These are phyloP conservation scores for Lactarius sanguifluus DNA, from an alignment of 768 basidiomycete genomes.

Conservation along the genomic window DNA sequence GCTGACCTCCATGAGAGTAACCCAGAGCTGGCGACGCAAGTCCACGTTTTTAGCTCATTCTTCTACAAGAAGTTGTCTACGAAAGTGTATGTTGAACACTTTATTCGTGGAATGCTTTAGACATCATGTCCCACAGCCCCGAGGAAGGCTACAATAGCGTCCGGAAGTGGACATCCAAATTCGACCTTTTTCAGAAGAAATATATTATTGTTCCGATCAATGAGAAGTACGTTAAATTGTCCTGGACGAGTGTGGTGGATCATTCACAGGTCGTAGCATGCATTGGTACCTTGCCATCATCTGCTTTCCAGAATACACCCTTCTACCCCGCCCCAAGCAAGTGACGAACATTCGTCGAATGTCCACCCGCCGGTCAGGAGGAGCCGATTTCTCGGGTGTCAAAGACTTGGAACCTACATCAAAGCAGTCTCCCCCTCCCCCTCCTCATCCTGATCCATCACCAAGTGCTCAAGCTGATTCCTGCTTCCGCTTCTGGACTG, in stretches of 20 bases:
- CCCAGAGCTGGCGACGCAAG: constrained; percentile 64
- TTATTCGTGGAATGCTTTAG: not conserved
- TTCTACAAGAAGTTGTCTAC: constrained; percentile 93
- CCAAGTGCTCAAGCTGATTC: not conserved
- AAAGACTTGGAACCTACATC: not conserved
- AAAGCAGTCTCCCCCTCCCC: constrained; percentile 3
- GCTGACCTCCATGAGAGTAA: constrained; percentile 52
- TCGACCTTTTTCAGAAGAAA: constrained; percentile 87
- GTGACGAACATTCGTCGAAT: constrained; percentile 11
- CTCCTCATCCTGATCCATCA: constrained; percentile 15
- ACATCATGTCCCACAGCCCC: constrained; percentile 35
- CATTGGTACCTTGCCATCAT: constrained; percentile 99
- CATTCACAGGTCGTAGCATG: constrained; percentile 48
- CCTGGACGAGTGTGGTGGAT: not conserved
- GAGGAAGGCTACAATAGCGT: constrained; percentile 80
- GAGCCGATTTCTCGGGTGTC: constrained; percentile 5
- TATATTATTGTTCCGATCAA: constrained; percentile 96
- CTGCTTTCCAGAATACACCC: constrained; percentile 66
- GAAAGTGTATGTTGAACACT: constrained; percentile 48
- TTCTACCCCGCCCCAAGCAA: constrained; percentile 47
- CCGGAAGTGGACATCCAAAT: constrained; percentile 89
- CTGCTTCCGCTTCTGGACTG: constrained; percentile 4
- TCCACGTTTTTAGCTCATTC: constrained; percentile 95
- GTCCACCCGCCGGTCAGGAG: constrained; percentile 22
- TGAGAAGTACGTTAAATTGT: constrained; percentile 65